Evolutionary conservation across 2,329 filamentous ascomycete genomes (phyloP), one percentile per base, ranked within the genome.

Genomic region (Arthroderma sp.): DNA sequence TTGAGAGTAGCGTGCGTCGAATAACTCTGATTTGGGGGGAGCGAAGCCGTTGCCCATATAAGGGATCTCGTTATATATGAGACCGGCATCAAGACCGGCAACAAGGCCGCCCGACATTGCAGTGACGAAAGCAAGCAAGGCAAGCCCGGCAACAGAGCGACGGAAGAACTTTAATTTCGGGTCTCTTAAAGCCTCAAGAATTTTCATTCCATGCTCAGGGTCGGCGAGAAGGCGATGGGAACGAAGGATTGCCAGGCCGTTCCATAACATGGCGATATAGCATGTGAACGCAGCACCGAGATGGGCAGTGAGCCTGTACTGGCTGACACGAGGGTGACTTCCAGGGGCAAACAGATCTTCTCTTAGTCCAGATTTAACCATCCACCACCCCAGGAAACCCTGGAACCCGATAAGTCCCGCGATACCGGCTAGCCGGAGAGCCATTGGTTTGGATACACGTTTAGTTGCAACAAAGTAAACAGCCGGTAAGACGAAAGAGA

Each of bases 61-160:
- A 5, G 91, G 91, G 63, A 98, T 96, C 64, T 98, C 87, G 62
- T 98, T 98, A 72, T 98, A 98, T 65, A 98, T 96, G 46, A 98
- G 73, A 6, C 91, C 91, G 6, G 91, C 91, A 60, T 98, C 91
- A 9, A 98, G 80, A 30, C 91, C 91, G 5, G 91, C 91, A 30
- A 98, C 91, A 2, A 98, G 75, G 4, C 81, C 89, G 44, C 89
- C 91, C 3, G 91, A 95, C 76, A 98, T 85, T 57, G 85, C 87
- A 3, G 91, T 98, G 31, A 75, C 72, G 66, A 94, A 96, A 54
- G 94, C 80, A 28, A 98, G 75, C 3, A 73, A 70, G 6, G 81
- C 75, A 28, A 96, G 72, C 2, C 73, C 81, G 4, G 78, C 73
- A 22, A 86, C 80, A 15, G 79, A 80, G 54, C 80, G 75, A 43